A percentile compares a stretch with the other conserved stretches of the same genome.
phyloP scores from a whole-genome alignment of 306 rosid genomes.

The Sophora flavescens region DNA sequence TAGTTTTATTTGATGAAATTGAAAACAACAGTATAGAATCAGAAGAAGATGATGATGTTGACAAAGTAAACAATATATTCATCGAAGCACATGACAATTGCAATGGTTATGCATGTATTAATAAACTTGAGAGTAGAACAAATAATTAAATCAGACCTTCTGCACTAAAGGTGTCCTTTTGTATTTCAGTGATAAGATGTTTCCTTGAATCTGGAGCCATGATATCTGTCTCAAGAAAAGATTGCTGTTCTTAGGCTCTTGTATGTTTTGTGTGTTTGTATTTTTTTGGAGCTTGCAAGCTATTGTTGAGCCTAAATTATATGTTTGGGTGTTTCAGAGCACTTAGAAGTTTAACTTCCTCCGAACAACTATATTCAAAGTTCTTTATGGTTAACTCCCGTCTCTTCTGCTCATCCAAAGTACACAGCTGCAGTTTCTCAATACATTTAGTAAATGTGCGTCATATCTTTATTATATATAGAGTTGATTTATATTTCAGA shows the following conservation, averaged over 20 bases:
- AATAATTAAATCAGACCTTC: constrained; percentile 71
- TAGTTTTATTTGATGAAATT: constrained; percentile 1
- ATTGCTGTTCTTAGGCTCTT: constrained; percentile 11
- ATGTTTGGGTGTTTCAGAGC: background rate
- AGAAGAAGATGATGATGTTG: constrained; percentile 28
- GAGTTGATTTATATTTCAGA: too few relatives aligned
- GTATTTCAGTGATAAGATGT: constrained; percentile 68
- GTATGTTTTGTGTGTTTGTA: constrained; percentile 3
- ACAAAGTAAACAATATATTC: constrained; percentile 43
- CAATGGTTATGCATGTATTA: constrained; percentile 40
- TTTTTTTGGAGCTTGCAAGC: background rate
- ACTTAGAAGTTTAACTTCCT: constrained; percentile 85
- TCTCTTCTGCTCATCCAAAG: constrained; percentile 51
- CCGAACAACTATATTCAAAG: constrained; percentile 83
- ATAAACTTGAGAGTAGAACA: constrained; percentile 47
- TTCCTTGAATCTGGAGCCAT: background rate
- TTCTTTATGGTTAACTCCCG: constrained; percentile 69
- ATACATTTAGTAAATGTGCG: too few relatives aligned
- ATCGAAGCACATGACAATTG: constrained; percentile 41
- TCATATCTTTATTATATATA: too few relatives aligned
- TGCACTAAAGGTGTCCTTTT: constrained; percentile 91
- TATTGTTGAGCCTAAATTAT: constrained; percentile 16
- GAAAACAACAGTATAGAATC: constrained; percentile 15
- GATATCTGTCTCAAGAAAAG: background rate
- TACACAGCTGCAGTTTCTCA: constrained; percentile 67